Conservation (phyloP, 2,329 filamentous ascomycete species). For the Myotisia sp. region DNA sequence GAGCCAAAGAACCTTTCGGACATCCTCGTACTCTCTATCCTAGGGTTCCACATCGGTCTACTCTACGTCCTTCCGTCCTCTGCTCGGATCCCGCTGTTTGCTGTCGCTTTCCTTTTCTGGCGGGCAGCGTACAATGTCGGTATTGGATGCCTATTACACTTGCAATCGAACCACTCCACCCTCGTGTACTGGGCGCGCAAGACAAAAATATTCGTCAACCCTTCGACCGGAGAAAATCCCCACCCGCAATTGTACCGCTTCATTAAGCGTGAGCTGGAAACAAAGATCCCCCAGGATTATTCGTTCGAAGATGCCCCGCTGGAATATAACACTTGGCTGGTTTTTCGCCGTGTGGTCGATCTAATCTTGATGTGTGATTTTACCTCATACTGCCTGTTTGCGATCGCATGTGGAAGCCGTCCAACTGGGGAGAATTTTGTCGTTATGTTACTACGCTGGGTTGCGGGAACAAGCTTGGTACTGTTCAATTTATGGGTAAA, state of each 20-base stretch:
- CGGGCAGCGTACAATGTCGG: slow-evolving; percentile 82
- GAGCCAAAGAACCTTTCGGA: slow-evolving; percentile 94
- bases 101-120: slow-evolving; percentile 80
- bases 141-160: slow-evolving; percentile 76
- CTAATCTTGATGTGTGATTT: slow-evolving; percentile 99
- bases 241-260: slow-evolving; percentile 68
- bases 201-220: slow-evolving; percentile 73
- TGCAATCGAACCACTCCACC: slow-evolving; percentile 78
- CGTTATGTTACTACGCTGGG: slow-evolving; percentile 63
- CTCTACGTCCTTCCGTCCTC: slow-evolving; percentile 58
- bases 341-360: slow-evolving; percentile 90
- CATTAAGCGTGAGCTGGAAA: slow-evolving; percentile 79
- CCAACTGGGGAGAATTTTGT: slow-evolving; percentile 57
- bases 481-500: slow-evolving; percentile 98
- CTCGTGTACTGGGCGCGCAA: slow-evolving; percentile 79
- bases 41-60: slow-evolving; percentile 58
- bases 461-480: slow-evolving; percentile 60
- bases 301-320: slow-evolving; percentile 81
- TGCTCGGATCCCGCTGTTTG: slow-evolving; percentile 63
- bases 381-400: slow-evolving; percentile 89
- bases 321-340: slow-evolving; percentile 98
- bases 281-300: slow-evolving; percentile 89
- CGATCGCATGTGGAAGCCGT: slow-evolving; percentile 66
- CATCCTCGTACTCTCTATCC: slow-evolving; percentile 59
- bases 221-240: slow-evolving; percentile 65